Evolutionary conservation across 2,329 filamentous ascomycete genomes (phyloP).

Genomic region (Exophiala sideris): DNA sequence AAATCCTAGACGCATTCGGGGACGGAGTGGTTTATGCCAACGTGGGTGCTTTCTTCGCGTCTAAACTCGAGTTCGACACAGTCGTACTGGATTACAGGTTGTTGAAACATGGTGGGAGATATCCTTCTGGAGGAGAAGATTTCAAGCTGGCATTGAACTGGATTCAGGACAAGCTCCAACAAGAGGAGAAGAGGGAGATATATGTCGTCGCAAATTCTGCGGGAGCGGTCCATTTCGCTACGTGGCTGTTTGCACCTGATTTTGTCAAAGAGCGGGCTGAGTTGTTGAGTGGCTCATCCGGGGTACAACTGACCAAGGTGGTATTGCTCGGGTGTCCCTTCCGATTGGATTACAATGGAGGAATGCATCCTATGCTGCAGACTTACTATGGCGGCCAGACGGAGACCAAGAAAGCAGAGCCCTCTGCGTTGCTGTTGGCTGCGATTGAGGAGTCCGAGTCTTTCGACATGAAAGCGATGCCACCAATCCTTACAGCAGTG

Average conservation of each 20-base stretch:
- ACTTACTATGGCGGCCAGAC: neutral
- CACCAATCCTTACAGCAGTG: neutral
- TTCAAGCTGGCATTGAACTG: constrained; percentile 36
- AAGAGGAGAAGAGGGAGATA: constrained; percentile 23
- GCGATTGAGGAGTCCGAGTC: neutral
- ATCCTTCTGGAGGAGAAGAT: constrained; percentile 42
- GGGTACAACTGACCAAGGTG: neutral
- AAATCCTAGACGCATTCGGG: constrained; percentile 31
- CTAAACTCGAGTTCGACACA: constrained; percentile 35
- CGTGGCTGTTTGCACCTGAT: constrained; percentile 2
- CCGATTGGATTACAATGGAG: neutral
- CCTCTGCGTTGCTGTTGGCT: neutral
- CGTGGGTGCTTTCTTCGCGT: constrained; percentile 39
- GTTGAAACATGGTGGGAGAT: constrained; percentile 38
- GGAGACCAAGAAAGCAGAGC: neutral
- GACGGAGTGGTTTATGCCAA: constrained; percentile 33
- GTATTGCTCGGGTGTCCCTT: constrained; percentile 2
- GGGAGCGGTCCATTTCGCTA: neutral
- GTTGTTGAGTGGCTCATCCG: neutral
- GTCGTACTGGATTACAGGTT: constrained; percentile 41
- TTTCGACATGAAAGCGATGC: neutral
- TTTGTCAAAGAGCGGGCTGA: neutral
- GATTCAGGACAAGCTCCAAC: constrained; percentile 27
- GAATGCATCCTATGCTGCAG: neutral
- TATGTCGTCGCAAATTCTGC: constrained; percentile 7